Evolutionary conservation across 768 basidiomycete genomes (phyloP).

Genomic region (Leccinum obscurum): DNA sequence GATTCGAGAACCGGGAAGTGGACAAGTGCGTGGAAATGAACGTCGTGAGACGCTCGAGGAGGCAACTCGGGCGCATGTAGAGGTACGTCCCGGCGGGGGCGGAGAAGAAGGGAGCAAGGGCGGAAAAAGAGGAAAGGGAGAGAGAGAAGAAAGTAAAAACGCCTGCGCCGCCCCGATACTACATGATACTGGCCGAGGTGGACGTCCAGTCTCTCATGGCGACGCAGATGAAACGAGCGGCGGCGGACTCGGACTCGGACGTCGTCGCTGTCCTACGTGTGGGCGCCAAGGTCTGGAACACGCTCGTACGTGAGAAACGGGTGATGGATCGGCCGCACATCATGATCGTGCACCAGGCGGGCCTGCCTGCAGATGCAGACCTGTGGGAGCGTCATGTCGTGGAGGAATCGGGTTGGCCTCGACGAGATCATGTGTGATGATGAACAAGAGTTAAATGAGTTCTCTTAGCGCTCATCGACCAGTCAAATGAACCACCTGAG

Average conservation of each 20-base stretch:
- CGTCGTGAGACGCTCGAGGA: constrained; percentile 50
- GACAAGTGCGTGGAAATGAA: constrained; percentile 71
- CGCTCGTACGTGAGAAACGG: constrained; percentile 41
- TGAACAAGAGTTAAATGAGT: no score
- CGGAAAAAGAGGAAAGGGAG: not conserved
- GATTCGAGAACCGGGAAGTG: constrained; percentile 56
- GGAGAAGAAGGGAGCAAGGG: not conserved
- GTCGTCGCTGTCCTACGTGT: constrained; percentile 28
- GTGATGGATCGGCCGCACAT: constrained; percentile 72
- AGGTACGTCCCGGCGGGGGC: constrained; percentile 39
- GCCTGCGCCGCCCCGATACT: constrained; percentile 60
- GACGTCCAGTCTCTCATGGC: constrained; percentile 54
- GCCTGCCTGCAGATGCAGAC: constrained; percentile 2
- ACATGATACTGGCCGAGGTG: constrained; percentile 72
- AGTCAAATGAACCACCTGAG: no score
- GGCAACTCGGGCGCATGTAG: constrained; percentile 37
- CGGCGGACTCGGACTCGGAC: no score
- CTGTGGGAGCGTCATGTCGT: constrained; percentile 10
- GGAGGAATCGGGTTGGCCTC: not conserved
- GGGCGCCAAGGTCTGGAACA: constrained; percentile 47
- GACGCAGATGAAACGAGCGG: constrained; percentile 34
- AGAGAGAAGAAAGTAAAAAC: constrained; percentile 28
- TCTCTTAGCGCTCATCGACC: no score
- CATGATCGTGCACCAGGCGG: constrained; percentile 57
- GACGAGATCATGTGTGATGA: not conserved